Conservation (phyloP, 352 stramenopile species). For the Globisporangium camurandrum region DNA sequence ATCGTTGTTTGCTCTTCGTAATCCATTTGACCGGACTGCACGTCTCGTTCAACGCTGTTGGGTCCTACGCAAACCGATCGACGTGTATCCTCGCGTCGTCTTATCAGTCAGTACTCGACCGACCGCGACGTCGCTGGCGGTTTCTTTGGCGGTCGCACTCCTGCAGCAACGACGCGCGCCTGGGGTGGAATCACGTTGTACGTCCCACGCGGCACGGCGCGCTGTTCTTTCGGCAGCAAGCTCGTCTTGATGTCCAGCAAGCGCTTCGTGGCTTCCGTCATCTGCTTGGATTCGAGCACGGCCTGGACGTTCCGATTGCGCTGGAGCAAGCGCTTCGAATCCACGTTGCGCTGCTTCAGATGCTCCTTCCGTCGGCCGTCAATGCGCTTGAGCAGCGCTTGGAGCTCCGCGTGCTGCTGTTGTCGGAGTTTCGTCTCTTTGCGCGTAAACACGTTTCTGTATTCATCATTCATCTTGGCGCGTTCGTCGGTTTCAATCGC, state of each 20-base stretch:
- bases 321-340: constrained; percentile 92
- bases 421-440: constrained; percentile 89
- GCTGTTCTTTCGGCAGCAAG: constrained; percentile 62
- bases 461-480: constrained; percentile 80
- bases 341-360: constrained; percentile 88
- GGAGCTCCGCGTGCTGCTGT: constrained; percentile 90
- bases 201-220: constrained; percentile 28
- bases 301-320: constrained; percentile 94
- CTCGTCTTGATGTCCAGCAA: constrained; percentile 80
- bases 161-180: constrained; percentile 59
- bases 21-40: too few relatives aligned
- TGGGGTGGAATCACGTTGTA: constrained; percentile 75
- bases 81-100: too few relatives aligned
- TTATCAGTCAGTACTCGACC: constrained; percentile 11
- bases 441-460: constrained; percentile 62
- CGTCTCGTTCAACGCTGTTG: too few relatives aligned
- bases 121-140: constrained; percentile 31
- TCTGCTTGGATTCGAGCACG: constrained; percentile 92
- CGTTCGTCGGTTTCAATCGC: constrained; percentile 90
- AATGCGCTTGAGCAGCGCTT: constrained; percentile 92
- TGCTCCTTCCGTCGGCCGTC: constrained; percentile 92
- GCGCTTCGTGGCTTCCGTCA: constrained; percentile 60
- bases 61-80: too few relatives aligned
- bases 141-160: constrained; percentile 57
- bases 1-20: too few relatives aligned